Conservation (phyloP, 768 basidiomycete species). For the Suillus plorans region DNA sequence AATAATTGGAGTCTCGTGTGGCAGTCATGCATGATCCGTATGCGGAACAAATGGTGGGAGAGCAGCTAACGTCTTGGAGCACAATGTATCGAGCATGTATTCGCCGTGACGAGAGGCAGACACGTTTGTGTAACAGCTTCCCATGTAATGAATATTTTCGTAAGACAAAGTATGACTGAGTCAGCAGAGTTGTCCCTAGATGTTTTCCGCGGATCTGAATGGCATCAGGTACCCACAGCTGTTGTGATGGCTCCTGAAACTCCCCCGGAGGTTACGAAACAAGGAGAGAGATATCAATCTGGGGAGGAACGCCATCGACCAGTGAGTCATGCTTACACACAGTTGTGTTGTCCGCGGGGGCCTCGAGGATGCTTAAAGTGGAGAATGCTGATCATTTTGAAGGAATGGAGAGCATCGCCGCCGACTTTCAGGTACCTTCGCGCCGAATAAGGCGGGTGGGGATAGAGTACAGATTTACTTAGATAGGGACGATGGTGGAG, state of each 20-base stretch:
- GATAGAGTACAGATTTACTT: slow-evolving; percentile 3
- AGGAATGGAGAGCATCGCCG: background rate
- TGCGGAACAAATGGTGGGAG: background rate
- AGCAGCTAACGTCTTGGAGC: background rate
- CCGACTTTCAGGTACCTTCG: slow-evolving; percentile 5
- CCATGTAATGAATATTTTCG: no score
- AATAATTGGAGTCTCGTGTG: background rate
- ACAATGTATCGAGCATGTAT: background rate
- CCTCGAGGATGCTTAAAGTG: background rate
- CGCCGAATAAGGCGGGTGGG: slow-evolving; percentile 4
- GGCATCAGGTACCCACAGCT: background rate
- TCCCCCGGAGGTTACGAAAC: background rate
- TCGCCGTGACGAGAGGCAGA: background rate
- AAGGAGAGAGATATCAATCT: background rate
- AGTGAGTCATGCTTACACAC: background rate
- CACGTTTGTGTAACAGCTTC: background rate
- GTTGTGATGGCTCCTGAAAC: background rate
- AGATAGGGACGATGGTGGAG: background rate
- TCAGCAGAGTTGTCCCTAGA: background rate
- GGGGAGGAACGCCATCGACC: background rate
- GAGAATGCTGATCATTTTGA: background rate
- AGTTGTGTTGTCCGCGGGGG: background rate
- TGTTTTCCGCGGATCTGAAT: background rate
- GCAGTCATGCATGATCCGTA: background rate
- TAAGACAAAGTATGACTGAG: no score